Evolutionary conservation across 805 yeast species (phyloP), one percentile per base, ranked within the genome.

Genomic region (Priceomyces fermenticarens): DNA sequence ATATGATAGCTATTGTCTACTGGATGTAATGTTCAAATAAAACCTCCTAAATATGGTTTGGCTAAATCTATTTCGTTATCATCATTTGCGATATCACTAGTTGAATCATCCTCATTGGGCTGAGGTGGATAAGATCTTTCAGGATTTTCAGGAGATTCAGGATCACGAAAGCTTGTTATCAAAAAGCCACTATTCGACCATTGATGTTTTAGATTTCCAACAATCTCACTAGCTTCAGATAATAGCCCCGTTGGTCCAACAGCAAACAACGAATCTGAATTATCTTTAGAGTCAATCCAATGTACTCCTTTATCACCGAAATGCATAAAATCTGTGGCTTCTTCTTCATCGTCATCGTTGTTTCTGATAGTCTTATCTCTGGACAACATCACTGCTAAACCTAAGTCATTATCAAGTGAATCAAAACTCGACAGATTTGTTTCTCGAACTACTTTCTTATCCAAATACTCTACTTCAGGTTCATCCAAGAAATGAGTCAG

Each of bases 241-340:
- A 84, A 63, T 67, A 83, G 65, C 0, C 90, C 89, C 0, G 90
- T 79, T 0, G 89, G 86, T 0, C 90, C 90, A 30, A 81, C 83
- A 1, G 67, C 63, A 54, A 65, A 59, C 64, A 70, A 51, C 2
- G 73, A 60, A 12, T 63, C 73, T 5, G 58, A 57, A 35, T 68
- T 66, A 31, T 65, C 71, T 25, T 61, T 55, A 27, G 60, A 44
- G 42, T 79, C 73, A 20, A 82, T 67, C 88, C 89, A 83, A 14
- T 64, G 55, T 44, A 67, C 66, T 32, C 65, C 66, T 5, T 56
- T 17, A 36, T 13, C 26, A 13, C 51, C 54, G 6, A 36, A 36
- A 14, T 53, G 49, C 15, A 47, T 49, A 10, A 35, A 36, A 15
- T 46, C 33, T 30, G 47, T 44, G 40, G 48, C 42, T 10, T 35